Percentiles rank a stretch among this genome's conserved stretches.
Conservation (phyloP, 2,329 filamentous ascomycete genomes). For the Xylaria sp. region DNA sequence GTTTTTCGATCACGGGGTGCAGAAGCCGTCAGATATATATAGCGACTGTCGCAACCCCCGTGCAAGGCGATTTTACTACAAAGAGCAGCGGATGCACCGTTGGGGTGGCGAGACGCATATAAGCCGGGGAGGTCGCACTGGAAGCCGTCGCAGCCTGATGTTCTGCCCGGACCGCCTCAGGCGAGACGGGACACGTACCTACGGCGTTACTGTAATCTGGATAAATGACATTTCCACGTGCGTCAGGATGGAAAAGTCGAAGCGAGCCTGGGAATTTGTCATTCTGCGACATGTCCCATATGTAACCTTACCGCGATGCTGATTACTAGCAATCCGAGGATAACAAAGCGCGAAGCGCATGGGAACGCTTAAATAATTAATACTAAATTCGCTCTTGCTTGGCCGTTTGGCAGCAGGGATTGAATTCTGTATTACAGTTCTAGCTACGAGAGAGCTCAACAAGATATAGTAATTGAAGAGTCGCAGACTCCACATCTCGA, state of each 20-base stretch:
- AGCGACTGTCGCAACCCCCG: slow-evolving; percentile 12
- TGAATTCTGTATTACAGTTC: too few relatives aligned
- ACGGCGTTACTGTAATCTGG: slow-evolving; percentile 25
- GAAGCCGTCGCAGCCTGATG: background rate
- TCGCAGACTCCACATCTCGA: too few relatives aligned
- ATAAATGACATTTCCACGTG: slow-evolving; percentile 20
- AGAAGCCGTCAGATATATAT: slow-evolving; percentile 28
- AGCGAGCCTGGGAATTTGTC: background rate
- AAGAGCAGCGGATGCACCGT: slow-evolving; percentile 16
- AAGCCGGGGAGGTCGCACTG: slow-evolving; percentile 17
- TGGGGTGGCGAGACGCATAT: slow-evolving; percentile 14
- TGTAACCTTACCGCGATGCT: background rate
- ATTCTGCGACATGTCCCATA: background rate
- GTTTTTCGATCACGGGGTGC: slow-evolving; percentile 20
- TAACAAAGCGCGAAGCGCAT: slow-evolving; percentile 4
- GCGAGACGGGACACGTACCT: background rate
- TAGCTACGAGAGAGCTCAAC: too few relatives aligned
- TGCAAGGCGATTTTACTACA: slow-evolving; percentile 5
- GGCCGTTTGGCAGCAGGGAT: too few relatives aligned
- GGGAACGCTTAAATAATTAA: background rate
- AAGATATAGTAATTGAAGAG: too few relatives aligned
- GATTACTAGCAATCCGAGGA: background rate
- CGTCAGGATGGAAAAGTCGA: background rate
- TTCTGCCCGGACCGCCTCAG: background rate
- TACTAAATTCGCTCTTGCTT: too few relatives aligned